These are phyloP conservation scores for Ogataea wickerhamii DNA, from an alignment of 805 yeast genomes.

Conservation along the genomic window DNA sequence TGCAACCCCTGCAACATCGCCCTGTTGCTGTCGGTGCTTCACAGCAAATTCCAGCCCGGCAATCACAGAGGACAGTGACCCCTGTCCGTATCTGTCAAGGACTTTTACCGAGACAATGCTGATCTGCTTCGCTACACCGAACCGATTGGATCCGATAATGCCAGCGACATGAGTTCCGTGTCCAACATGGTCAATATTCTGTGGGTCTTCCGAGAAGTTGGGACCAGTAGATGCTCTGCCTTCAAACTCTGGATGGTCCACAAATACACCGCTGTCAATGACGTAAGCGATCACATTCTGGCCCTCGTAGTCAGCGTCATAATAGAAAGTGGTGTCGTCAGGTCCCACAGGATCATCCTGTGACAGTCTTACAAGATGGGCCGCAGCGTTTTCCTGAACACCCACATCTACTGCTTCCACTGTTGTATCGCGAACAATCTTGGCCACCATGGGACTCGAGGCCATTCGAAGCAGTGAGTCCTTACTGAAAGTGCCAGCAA, in stretches of 20 bases:
- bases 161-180: constrained; percentile 97
- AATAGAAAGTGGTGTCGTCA: constrained; percentile 42
- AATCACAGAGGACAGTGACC: constrained; percentile 61
- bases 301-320: constrained; percentile 47
- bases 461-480: constrained; percentile 46
- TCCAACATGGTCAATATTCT: constrained; percentile 67
- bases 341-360: constrained; percentile 35
- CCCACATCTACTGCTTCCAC: constrained; percentile 52
- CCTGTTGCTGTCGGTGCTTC: constrained; percentile 43
- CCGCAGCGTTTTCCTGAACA: constrained; percentile 38
- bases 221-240: constrained; percentile 57
- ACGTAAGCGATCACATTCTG: constrained; percentile 68
- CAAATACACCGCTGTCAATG: constrained; percentile 78
- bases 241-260: constrained; percentile 58
- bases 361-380: constrained; percentile 62
- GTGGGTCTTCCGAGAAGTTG: constrained; percentile 58
- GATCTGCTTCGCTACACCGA: constrained; percentile 77
- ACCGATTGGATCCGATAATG: constrained; percentile 69
- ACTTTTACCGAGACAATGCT: constrained; percentile 72
- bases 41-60: constrained; percentile 67
- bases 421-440: constrained; percentile 62
- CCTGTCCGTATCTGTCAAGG: constrained; percentile 63
- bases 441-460: constrained; percentile 60
- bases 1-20: constrained; percentile 52
- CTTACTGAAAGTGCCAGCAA: constrained; percentile 57